Conservation (phyloP, 768 basidiomycete species). For the Tubosaeta sp. region DNA sequence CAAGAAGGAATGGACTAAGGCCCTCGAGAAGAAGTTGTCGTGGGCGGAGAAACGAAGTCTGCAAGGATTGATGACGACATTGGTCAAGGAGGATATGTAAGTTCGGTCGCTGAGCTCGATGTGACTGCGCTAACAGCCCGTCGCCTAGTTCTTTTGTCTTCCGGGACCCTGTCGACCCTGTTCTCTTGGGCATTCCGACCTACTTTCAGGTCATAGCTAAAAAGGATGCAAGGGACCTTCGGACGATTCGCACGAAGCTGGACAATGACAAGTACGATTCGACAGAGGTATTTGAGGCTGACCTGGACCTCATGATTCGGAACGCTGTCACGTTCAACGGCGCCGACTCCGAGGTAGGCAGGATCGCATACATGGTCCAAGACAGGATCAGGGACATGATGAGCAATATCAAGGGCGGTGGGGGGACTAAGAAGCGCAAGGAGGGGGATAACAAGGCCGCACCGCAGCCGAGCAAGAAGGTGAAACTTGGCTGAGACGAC, state of each 20-base stretch:
- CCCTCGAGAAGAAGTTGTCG: conserved; percentile 65
- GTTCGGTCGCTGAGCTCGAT: conserved; percentile 16
- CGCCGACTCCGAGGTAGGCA: conserved; percentile 71
- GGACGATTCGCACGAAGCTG: conserved; percentile 75
- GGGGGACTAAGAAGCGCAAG: conserved; percentile 66
- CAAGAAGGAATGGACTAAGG: conserved; percentile 85
- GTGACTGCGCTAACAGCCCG: neutral
- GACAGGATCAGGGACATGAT: conserved; percentile 54
- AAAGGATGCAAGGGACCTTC: conserved; percentile 84
- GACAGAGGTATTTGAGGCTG: conserved; percentile 75
- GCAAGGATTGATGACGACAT: conserved; percentile 59
- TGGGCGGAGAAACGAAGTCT: conserved; percentile 79
- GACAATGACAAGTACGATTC: conserved; percentile 80
- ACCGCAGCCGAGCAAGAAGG: conserved; percentile 66
- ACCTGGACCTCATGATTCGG: conserved; percentile 80
- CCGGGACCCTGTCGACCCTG: conserved; percentile 86
- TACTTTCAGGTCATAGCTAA: conserved; percentile 84
- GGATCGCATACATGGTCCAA: conserved; percentile 47
- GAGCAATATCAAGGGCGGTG: conserved; percentile 38
- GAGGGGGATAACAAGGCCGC: conserved; percentile 57
- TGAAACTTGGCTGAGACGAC: conserved; percentile 48
- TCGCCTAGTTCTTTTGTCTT: conserved; percentile 65
- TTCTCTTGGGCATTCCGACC: conserved; percentile 74
- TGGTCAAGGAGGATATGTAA: conserved; percentile 67
- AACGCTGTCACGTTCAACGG: conserved; percentile 93